Evolutionary conservation across 306 rosid genomes (phyloP).

Genomic region (Phaseolus lunatus): DNA sequence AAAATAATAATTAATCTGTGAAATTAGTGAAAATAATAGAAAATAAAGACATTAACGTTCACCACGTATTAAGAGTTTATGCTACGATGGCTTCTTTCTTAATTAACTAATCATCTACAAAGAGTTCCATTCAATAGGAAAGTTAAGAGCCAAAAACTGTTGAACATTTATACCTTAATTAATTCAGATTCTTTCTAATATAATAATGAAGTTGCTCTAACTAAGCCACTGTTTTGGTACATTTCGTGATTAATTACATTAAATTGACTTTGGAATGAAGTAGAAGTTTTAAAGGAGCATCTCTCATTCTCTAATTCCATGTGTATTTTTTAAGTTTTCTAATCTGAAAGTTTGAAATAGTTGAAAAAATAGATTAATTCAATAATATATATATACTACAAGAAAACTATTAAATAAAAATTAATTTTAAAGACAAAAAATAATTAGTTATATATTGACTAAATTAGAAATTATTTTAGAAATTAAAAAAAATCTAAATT

Average conservation of each 20-base stretch:
- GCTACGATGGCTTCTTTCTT: background rate
- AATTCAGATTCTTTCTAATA: constrained; percentile 6
- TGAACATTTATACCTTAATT: background rate
- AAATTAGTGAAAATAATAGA: background rate
- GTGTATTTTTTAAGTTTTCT: background rate
- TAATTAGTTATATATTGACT: too few relatives aligned
- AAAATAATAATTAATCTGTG: too few relatives aligned
- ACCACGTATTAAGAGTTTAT: background rate
- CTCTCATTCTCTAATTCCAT: background rate
- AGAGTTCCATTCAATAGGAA: background rate
- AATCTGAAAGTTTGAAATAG: background rate
- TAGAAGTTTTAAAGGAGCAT: constrained; percentile 28
- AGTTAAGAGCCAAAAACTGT: background rate
- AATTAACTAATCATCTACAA: background rate
- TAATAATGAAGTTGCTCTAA: background rate
- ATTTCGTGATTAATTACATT: background rate
- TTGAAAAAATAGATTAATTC: too few relatives aligned
- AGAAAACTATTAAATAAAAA: too few relatives aligned
- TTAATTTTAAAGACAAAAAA: too few relatives aligned
- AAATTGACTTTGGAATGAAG: background rate
- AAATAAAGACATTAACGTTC: background rate
- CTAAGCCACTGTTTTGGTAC: background rate
- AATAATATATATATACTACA: too few relatives aligned
- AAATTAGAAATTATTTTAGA: too few relatives aligned
- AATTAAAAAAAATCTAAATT: too few relatives aligned